Percentiles rank a stretch among this genome's conserved stretches.
Conservation (phyloP, 495 filamentous ascomycete species). For the Tuber brumale region DNA sequence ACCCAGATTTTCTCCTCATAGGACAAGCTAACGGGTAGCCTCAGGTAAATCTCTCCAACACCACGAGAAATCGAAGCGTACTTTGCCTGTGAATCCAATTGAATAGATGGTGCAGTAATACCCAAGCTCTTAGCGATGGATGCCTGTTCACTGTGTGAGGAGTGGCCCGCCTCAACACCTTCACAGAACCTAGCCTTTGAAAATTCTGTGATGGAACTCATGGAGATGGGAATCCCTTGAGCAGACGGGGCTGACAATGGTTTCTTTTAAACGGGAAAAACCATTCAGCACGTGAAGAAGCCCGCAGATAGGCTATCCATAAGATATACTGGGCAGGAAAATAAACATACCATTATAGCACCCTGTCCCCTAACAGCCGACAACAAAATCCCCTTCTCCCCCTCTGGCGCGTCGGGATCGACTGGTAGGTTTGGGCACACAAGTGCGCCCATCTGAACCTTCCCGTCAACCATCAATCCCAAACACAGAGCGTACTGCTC, state of each 20-base stretch:
- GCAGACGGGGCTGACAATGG: constrained; percentile 35
- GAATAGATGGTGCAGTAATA: constrained; percentile 75
- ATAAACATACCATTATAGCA: constrained; percentile 49
- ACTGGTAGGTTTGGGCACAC: constrained; percentile 92
- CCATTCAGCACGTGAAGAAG: neutral
- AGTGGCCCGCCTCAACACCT: constrained; percentile 87
- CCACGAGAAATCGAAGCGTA: constrained; percentile 94
- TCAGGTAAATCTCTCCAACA: constrained; percentile 87
- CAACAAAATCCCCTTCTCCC: constrained; percentile 73
- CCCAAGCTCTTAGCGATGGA: constrained; percentile 76
- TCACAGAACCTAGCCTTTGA: constrained; percentile 84
- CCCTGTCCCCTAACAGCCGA: constrained; percentile 70
- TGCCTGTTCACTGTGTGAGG: constrained; percentile 75
- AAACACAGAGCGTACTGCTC: constrained; percentile 96
- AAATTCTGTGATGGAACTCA: constrained; percentile 69
- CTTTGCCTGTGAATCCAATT: constrained; percentile 97
- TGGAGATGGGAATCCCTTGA: constrained; percentile 59
- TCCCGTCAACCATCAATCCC: constrained; percentile 84
- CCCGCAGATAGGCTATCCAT: neutral
- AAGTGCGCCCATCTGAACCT: constrained; percentile 87
- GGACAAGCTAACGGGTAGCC: constrained; percentile 70
- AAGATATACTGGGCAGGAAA: neutral
- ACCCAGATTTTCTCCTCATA: constrained; percentile 99
- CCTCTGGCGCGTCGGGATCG: constrained; percentile 60
- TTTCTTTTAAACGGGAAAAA: constrained; percentile 12